Conservation (phyloP, 2,329 filamentous ascomycete genomes). For the Fusarium proliferatum region DNA sequence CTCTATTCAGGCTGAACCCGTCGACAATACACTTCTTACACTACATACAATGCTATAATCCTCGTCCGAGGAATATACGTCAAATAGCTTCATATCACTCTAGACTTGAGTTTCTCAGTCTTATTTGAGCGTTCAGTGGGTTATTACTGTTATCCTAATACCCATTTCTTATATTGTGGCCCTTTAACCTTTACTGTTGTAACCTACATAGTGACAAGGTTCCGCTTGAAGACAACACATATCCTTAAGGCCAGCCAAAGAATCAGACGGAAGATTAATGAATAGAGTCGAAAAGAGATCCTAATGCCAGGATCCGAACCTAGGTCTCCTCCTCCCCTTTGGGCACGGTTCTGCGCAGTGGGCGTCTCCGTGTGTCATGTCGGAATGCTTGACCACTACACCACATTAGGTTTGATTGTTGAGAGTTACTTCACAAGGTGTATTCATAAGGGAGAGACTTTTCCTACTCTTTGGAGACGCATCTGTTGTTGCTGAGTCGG, state of each 20-base stretch:
- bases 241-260: background rate
- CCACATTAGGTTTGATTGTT: background rate
- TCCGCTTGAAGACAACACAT: background rate
- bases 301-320: background rate
- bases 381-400: background rate
- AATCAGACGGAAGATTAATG: background rate
- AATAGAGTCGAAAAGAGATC: background rate
- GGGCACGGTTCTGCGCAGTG: background rate
- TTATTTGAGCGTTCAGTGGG: accelerated
- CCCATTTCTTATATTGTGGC: background rate
- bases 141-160: background rate
- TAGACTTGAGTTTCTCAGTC: background rate
- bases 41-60: background rate
- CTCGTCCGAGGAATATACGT: background rate
- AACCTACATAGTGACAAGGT: background rate
- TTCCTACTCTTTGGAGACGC: background rate
- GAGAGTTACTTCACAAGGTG: background rate
- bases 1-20: background rate
- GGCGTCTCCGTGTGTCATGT: background rate
- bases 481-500: background rate
- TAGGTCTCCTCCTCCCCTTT: background rate
- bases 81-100: background rate
- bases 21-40: background rate
- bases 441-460: background rate
- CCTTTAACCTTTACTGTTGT: background rate